Percentiles rank a stretch among this genome's conserved stretches.
Conservation (phyloP, 2,329 filamentous ascomycete genomes). For the Aspergillus viridinutans region DNA sequence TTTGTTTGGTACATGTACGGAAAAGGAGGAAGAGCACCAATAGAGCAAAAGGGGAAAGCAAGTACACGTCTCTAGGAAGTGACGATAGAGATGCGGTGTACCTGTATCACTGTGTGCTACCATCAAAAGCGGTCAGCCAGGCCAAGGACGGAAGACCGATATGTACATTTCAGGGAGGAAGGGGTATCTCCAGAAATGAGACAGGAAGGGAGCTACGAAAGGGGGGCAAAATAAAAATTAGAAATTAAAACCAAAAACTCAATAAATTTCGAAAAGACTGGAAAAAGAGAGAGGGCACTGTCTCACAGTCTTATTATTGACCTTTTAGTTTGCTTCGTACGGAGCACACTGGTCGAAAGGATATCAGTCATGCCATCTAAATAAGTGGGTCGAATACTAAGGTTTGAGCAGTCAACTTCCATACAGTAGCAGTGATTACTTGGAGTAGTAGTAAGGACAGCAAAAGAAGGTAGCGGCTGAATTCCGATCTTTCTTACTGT, state of each 20-base stretch:
- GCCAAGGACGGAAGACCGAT: not conserved
- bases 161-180: not conserved
- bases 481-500: not conserved
- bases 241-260: not conserved
- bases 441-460: slow-evolving; percentile 9
- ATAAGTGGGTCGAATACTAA: not conserved
- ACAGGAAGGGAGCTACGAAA: not conserved
- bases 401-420: slow-evolving; percentile 14
- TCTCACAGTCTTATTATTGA: not conserved
- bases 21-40: not conserved
- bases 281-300: not conserved
- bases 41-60: not conserved
- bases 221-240: not conserved
- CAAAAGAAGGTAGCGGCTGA: not conserved
- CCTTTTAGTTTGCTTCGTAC: not conserved
- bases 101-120: not conserved
- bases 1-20: not conserved
- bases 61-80: not conserved
- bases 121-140: not conserved
- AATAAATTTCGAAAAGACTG: not conserved
- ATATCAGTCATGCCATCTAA: not conserved
- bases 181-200: not conserved
- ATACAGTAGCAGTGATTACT: slow-evolving; percentile 2
- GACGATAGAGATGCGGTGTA: not conserved
- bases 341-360: not conserved